Evolutionary conservation across 345 rosid species (phyloP), one percentile per base, ranked within the genome.

Genomic region (Dipteronia dyeriana): DNA sequence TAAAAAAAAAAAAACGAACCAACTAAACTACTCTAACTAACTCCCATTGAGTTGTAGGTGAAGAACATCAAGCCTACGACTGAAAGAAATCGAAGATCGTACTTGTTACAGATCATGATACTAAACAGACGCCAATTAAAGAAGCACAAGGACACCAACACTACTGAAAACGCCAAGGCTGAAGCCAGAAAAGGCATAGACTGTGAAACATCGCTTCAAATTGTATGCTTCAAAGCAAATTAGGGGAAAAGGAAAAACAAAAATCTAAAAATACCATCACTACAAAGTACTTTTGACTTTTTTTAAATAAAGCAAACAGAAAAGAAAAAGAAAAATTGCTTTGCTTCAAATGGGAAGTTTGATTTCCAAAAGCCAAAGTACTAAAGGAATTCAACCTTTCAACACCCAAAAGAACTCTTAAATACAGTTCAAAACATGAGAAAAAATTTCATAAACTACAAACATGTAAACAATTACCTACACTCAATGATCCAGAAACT

Each of bases 211-310:
- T 12, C 20, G 20, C 49, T 47, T 63, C 70, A 17, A 63, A 49
- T 74, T 63, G 49, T 74, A 19, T 3, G 12, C 66, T 20, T 31
- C 66, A 20, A 17, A 20, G 26, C 17, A 66, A 19, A 20, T 5
- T 22, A 41, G 45, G 22, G 5, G 26, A 66, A 19, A 39, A 66
- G 7, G 25, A 20, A 9, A 67, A 67, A 41, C 39, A 17, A 16
- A 38, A 19, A 67, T 66, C 19, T n/a, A 22, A 59, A 59, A 59
- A 59, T 19, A n/a, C 23, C 16, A 67, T 67, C 70, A n/a, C 53
- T 39, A 67, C 49, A 67, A 72, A 72, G 1, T 53, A 11, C 49
- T 57, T 57, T 31, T 71, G 49, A 57, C 23, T 62, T 16, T 72
- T 34, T 54, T 23, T 23, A 49, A 54, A 39, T 9, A 66, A 53